Conservation (phyloP, 2,329 filamentous ascomycete genomes). For the Talaromyces funiculosus region DNA sequence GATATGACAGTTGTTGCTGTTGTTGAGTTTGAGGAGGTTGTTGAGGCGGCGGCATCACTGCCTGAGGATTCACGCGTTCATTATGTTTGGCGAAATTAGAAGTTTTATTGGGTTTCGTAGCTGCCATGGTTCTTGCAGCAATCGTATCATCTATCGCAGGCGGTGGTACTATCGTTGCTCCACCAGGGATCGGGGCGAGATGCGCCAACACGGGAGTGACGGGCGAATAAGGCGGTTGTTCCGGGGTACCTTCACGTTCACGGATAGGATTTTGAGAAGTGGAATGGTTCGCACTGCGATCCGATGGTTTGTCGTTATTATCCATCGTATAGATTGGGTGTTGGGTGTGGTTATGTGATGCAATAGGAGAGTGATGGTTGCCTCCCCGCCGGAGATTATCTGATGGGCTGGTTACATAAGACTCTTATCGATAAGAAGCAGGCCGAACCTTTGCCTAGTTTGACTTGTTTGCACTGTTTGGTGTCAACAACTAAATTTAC, state of each 20-base stretch:
- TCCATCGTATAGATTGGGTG: neutral
- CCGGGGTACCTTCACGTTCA: conserved; percentile 34
- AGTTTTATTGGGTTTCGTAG: neutral
- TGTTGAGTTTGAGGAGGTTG: neutral
- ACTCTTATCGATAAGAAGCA: conserved; percentile 1
- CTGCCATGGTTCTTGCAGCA: conserved; percentile 15
- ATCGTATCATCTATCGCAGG: conserved; percentile 27
- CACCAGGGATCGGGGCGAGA: conserved; percentile 25
- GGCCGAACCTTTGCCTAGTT: neutral
- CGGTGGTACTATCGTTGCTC: conserved; percentile 30
- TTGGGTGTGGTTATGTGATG: neutral
- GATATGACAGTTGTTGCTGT: conserved; percentile 5
- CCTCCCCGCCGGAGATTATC: conserved; percentile 1
- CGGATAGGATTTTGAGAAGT: conserved; percentile 15
- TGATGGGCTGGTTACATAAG: neutral
- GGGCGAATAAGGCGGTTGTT: conserved; percentile 43
- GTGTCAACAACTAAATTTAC: no score
- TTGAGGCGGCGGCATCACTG: neutral
- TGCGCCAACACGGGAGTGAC: conserved; percentile 42
- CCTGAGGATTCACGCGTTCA: neutral
- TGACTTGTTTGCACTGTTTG: neutral
- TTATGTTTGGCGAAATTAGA: neutral
- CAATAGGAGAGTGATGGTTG: neutral
- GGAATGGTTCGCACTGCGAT: conserved; percentile 17
- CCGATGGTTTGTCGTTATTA: neutral